Percentiles rank a stretch among this genome's conserved stretches.
These are phyloP conservation scores for Hanseniaspora mollemarum DNA, from an alignment of 805 yeast genomes.

Conservation along the genomic window DNA sequence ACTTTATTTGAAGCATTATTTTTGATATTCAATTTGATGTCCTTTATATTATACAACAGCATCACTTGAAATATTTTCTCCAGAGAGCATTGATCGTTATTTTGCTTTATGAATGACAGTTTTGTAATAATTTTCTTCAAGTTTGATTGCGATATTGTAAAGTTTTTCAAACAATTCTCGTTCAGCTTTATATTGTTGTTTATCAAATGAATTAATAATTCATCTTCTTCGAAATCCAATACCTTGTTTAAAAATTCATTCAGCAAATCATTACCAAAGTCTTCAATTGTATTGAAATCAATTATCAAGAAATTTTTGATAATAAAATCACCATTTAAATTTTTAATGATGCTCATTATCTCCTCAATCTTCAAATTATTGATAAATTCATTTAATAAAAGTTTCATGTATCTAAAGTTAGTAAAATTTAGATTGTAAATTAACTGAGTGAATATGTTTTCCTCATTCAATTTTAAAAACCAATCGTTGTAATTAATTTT, in stretches of 20 bases:
- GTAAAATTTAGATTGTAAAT: conserved; percentile 9
- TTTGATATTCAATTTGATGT: conserved; percentile 13
- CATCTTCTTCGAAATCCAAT: not conserved
- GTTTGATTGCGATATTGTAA: conserved; percentile 6
- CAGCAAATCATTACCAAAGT: conserved; percentile 11
- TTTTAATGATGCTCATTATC: not conserved
- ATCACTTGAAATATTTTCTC: conserved; percentile 4
- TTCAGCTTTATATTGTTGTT: conserved; percentile 7
- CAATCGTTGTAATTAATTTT: conserved; percentile 4
- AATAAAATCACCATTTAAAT: conserved; percentile 8
- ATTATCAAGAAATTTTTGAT: conserved; percentile 3
- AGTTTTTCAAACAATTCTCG: conserved; percentile 3
- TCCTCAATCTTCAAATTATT: conserved; percentile 12
- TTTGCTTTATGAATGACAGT: conserved; percentile 2
- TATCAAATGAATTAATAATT: conserved; percentile 6
- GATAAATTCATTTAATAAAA: conserved; percentile 8
- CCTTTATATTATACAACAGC: conserved; percentile 13
- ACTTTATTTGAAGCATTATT: not conserved
- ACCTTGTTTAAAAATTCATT: conserved; percentile 8
- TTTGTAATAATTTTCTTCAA: conserved; percentile 13
- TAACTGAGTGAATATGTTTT: conserved; percentile 5
- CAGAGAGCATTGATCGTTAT: not conserved
- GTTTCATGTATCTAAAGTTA: conserved; percentile 7
- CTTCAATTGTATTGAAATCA: conserved; percentile 14
- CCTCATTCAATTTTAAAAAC: conserved; percentile 8